Conservation (phyloP, 306 rosid species). For the Potentilla sterilis region DNA sequence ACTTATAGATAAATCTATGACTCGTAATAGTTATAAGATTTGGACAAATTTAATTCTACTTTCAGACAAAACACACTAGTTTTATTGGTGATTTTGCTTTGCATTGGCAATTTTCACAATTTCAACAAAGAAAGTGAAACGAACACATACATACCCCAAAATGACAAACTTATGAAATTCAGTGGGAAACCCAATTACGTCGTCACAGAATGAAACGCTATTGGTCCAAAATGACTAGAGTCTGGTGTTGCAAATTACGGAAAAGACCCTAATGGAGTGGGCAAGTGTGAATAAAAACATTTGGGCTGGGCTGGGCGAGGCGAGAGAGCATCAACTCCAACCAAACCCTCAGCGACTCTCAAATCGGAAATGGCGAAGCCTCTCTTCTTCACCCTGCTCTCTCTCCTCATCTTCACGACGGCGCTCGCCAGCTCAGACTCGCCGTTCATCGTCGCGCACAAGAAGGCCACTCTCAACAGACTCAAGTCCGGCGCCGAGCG, state of each 20-base stretch:
- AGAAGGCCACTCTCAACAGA: slow-evolving; percentile 89
- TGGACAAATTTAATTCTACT: too few species aligned
- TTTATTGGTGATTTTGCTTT: too few species aligned
- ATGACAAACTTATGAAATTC: neutral
- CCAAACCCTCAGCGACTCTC: neutral
- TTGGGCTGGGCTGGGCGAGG: neutral
- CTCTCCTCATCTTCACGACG: slow-evolving; percentile 39
- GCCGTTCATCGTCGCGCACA: slow-evolving; percentile 88
- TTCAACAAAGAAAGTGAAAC: neutral
- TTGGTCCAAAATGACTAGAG: neutral
- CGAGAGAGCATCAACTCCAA: neutral
- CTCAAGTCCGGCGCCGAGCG: slow-evolving; percentile 90
- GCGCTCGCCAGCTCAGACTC: slow-evolving; percentile 66
- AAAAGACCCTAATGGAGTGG: neutral
- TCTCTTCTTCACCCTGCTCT: slow-evolving; percentile 36
- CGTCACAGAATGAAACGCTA: neutral
- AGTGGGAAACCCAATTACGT: neutral
- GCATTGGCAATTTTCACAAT: too few species aligned
- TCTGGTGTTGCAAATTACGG: neutral
- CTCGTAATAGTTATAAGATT: too few species aligned
- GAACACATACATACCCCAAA: neutral
- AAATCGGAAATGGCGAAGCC: slow-evolving; percentile 53
- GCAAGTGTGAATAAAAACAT: neutral
- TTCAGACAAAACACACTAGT: too few species aligned
- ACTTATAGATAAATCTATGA: too few species aligned